These are phyloP conservation scores for Colletotrichum cuscutae DNA, from an alignment of 2,329 filamentous ascomycete species.

Conservation along the genomic window DNA sequence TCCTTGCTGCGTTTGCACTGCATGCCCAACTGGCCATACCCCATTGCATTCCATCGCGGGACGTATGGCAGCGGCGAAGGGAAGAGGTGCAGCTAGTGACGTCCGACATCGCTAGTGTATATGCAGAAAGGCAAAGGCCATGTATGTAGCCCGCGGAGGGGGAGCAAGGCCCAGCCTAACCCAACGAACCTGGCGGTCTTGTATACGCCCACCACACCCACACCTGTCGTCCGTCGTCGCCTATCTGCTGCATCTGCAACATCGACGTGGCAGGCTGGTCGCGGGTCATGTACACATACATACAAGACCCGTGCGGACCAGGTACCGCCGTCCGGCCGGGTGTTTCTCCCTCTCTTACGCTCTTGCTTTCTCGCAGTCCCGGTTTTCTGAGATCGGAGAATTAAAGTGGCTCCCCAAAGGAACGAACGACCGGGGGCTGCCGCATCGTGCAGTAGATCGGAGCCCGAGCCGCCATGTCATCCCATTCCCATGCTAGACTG, in stretches of 20 bases:
- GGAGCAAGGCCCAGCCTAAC: neutral
- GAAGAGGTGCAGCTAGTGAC: constrained; percentile 27
- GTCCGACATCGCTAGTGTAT: constrained; percentile 30
- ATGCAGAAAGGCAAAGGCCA: neutral
- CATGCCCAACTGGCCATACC: neutral
- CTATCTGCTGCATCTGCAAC: constrained; percentile 31
- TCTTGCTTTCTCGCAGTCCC: constrained; percentile 11
- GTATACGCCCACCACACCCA: constrained; percentile 19
- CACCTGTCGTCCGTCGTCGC: constrained; percentile 18
- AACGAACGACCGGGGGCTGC: constrained; percentile 32
- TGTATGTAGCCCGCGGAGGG: neutral
- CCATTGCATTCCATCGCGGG: neutral
- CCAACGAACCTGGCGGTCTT: neutral
- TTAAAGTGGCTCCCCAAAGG: constrained; percentile 28
- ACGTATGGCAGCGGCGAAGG: neutral
- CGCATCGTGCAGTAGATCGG: constrained; percentile 35
- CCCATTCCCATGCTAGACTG: constrained; percentile 15
- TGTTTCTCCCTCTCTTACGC: neutral
- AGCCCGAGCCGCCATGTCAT: constrained; percentile 34
- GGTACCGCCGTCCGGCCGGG: constrained; percentile 3
- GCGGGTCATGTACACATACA: constrained; percentile 12
- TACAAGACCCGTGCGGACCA: constrained; percentile 12
- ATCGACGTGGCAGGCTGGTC: constrained; percentile 29
- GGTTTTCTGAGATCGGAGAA: constrained; percentile 31
- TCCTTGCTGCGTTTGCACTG: neutral